Conservation (phyloP, 2,329 filamentous ascomycete species). For the Stemphylium beticola region DNA sequence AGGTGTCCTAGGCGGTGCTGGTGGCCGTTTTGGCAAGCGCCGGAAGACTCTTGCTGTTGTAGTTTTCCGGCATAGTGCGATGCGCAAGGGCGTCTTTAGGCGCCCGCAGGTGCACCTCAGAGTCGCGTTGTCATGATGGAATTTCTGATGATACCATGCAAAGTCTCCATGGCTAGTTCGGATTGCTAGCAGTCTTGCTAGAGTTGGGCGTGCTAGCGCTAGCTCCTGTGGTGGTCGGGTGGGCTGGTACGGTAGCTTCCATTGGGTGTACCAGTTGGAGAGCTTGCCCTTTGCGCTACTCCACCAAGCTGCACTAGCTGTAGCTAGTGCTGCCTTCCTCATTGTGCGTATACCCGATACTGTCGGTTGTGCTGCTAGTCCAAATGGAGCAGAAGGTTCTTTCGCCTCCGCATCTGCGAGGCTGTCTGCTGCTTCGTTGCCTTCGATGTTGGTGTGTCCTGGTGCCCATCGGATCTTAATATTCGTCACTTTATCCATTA, state of each 20-base stretch:
- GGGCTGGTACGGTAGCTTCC: not conserved
- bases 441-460: not conserved
- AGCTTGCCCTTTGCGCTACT: no score
- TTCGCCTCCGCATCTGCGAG: not conserved
- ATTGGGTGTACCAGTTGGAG: not conserved
- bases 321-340: not conserved
- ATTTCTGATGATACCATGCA: slow-evolving; percentile 6
- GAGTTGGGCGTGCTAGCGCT: not conserved
- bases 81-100: not conserved
- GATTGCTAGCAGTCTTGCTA: no score
- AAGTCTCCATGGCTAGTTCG: slow-evolving; percentile 4
- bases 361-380: not conserved
- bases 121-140: not conserved
- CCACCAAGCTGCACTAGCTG: no score
- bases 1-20: no score
- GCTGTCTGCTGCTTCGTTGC: slow-evolving; percentile 4
- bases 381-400: not conserved
- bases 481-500: no score
- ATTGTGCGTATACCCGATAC: not conserved
- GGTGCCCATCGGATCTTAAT: not conserved
- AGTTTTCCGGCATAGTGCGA: slow-evolving; percentile 1
- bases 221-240: not conserved
- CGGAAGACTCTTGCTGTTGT: no score
- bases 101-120: slow-evolving; percentile 5
- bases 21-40: no score